Percentiles rank a stretch among this genome's conserved stretches.
phyloP scores from a whole-genome alignment of 202 grass and related monocot genomes.

The Bolboschoenoplectus hybrid region DNA sequence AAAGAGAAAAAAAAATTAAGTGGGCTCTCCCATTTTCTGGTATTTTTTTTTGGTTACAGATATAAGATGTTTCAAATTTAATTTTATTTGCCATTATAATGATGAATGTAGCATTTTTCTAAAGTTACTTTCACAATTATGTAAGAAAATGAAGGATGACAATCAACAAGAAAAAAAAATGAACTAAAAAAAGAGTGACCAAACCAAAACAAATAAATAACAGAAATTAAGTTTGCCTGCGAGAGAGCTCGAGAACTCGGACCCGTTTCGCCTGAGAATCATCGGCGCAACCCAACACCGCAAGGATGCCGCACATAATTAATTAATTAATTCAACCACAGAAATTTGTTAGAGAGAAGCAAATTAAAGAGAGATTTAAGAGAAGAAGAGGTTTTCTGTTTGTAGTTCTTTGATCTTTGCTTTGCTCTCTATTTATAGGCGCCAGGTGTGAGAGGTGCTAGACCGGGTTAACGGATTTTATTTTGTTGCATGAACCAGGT shows the following conservation, averaged over 20 bases:
- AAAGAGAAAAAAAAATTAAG: not conserved
- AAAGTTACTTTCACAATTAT: not conserved
- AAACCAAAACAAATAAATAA: not conserved
- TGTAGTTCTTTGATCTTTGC: conserved; percentile 13
- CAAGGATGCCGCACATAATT: conserved; percentile 80
- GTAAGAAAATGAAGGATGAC: not conserved
- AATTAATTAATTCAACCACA: not conserved
- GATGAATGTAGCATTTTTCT: conserved; percentile 3
- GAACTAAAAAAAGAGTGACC: not conserved
- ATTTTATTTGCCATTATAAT: not conserved
- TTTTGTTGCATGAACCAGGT: too few species aligned
- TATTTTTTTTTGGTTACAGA: not conserved
- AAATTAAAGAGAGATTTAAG: not conserved
- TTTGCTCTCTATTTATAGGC: conserved; percentile 43
- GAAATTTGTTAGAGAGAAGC: not conserved
- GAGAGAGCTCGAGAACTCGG: conserved; percentile 80
- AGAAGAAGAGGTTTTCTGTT: not conserved
- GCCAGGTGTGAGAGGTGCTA: not conserved
- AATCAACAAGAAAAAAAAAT: not conserved
- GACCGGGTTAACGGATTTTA: too few species aligned
- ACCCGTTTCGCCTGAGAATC: conserved; percentile 55
- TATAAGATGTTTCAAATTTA: not conserved
- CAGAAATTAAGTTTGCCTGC: conserved; percentile 37
- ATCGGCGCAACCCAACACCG: conserved; percentile 59
- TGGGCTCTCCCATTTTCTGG: not conserved